Percentiles rank a stretch among this genome's conserved stretches.
phyloP scores from a whole-genome alignment of 345 rosid species.

The Eucalyptus pauciflora region DNA sequence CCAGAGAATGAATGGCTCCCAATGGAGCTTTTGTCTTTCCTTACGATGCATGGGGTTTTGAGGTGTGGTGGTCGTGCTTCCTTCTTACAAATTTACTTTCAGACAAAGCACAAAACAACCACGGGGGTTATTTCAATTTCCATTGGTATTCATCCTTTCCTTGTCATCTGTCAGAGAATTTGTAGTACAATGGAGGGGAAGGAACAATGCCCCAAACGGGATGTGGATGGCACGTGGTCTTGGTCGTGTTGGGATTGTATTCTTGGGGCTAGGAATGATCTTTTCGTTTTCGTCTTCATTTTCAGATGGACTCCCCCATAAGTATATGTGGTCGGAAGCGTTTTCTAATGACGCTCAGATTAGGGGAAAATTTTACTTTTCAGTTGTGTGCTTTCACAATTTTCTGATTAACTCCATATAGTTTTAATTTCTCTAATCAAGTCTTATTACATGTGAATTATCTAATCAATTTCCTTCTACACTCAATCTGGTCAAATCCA shows the following conservation, averaged over 20 bases:
- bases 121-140: neutral
- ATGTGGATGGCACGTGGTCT: neutral
- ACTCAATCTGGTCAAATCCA: neutral
- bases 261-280: neutral
- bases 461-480: neutral
- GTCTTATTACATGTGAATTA: neutral
- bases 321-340: neutral
- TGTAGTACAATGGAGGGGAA: neutral
- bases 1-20: neutral
- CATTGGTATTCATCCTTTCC: neutral
- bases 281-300: neutral
- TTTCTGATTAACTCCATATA: neutral
- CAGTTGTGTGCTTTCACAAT: neutral
- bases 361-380: neutral
- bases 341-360: neutral
- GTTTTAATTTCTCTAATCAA: neutral
- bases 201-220: neutral
- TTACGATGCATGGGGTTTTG: neutral
- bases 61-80: neutral
- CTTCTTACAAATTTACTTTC: neutral
- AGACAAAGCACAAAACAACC: neutral
- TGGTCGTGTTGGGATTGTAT: neutral
- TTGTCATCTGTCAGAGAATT: neutral
- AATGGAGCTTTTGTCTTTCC: neutral
- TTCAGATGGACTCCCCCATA: neutral